Conservation (phyloP, 306 rosid species). For the Lupinus albus region DNA sequence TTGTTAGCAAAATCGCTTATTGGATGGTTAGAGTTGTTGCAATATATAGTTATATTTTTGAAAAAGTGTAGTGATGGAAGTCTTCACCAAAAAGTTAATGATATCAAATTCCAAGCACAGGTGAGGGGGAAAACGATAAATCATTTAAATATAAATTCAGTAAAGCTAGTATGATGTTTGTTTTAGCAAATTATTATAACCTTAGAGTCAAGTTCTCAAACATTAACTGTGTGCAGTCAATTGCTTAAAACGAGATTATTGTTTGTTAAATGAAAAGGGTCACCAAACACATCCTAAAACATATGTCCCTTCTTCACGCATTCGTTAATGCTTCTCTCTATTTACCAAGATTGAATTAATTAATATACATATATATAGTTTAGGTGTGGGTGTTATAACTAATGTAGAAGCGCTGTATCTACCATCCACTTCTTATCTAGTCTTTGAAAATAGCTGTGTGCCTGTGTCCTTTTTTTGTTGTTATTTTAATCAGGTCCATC, state of each 20-base stretch:
- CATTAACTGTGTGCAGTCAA: slow-evolving; percentile 38
- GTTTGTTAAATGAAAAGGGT: slow-evolving; percentile 36
- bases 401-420: slow-evolving; percentile 53
- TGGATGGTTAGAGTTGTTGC: slow-evolving; percentile 40
- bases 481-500: background rate
- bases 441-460: background rate
- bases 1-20: slow-evolving; percentile 42
- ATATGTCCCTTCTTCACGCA: slow-evolving; percentile 48
- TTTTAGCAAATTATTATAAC: slow-evolving; percentile 38
- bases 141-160: background rate
- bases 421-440: slow-evolving; percentile 40
- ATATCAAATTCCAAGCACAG: slow-evolving; percentile 30
- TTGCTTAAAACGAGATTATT: slow-evolving; percentile 23
- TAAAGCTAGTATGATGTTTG: slow-evolving; percentile 29
- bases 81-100: slow-evolving; percentile 36
- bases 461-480: no score
- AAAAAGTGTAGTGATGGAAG: slow-evolving; percentile 39
- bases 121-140: background rate
- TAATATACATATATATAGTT: slow-evolving; percentile 11
- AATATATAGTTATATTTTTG: slow-evolving; percentile 17
- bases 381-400: slow-evolving; percentile 73
- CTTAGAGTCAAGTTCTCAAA: slow-evolving; percentile 7
- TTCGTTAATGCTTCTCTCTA: slow-evolving; percentile 30
- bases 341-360: background rate
- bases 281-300: slow-evolving; percentile 42